Base-by-base conservation (phyloP, 2,329 filamentous ascomycete genomes). In the Leptographium wingfieldii region DNA sequence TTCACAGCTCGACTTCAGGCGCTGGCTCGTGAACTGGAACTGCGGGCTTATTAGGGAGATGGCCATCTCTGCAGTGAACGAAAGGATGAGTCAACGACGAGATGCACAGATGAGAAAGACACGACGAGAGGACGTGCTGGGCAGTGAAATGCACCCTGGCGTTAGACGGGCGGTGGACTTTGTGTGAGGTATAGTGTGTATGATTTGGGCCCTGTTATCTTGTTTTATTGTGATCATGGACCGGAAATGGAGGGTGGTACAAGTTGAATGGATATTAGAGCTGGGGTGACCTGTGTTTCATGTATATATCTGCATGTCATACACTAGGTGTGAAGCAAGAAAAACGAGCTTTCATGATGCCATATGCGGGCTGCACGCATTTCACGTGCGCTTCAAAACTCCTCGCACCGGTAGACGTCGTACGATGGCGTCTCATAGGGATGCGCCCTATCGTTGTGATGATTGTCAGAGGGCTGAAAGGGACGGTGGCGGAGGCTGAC, bases 371-470 rank as follows among this genome's bases (percentile, higher is more conserved):
- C 29, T 22, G 12, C 43, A n/a, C 19, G 19, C 43, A 46, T 46
- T n/a, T 4, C 5, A n/a, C 19, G 19, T n/a, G 43, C 19, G 19
- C 43, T 1, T 7, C 52, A 78, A 60, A 78, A 78, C 61, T 79
- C 73, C 66, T 80, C 77, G 62, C 79, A 48, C 66, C 71, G 77
- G 62, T 71, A 72, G 6, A 81, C 77, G 7, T 76, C 70, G 65
- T 80, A 81, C 0, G 74, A 72, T 5, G 74, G 74, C 62, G 80
- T 77, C 63, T 81, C 77, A 58, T 80, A 82, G 1, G 78, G 79
- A 69, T 81, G 79, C 0, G 74, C 73, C 58, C 71, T 78, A 66
- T 46, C 4, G n/a, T 43, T 6, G 43, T 5, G 19, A n/a, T 46
- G 19, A 5, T 19, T 7, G 19, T 46, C 43, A 46, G 43, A 46